These are phyloP conservation scores for Puccinia horiana DNA, from an alignment of 1,284 basidiomycete genomes.

Conservation along the genomic window DNA sequence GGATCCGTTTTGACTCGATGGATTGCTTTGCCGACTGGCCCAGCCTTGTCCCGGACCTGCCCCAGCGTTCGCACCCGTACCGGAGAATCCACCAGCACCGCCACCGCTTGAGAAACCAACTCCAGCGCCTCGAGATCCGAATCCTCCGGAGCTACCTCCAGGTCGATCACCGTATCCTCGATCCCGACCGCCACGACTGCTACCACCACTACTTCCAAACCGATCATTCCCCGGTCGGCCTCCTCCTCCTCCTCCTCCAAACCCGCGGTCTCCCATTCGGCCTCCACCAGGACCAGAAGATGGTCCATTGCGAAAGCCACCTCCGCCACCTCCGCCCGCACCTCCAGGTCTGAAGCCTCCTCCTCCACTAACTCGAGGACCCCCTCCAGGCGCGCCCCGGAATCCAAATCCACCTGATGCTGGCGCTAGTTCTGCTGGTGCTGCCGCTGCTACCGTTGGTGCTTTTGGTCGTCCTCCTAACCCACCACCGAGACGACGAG, in stretches of 20 bases:
- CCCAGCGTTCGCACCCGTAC: conserved; percentile 48
- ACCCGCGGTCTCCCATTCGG: conserved; percentile 49
- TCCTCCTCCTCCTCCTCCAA: conserved; percentile 56
- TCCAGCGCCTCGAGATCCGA: conserved; percentile 27
- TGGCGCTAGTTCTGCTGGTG: conserved; percentile 15
- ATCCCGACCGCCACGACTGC: conserved; percentile 50
- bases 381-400: conserved; percentile 58
- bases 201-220: conserved; percentile 37
- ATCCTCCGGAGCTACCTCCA: conserved; percentile 27
- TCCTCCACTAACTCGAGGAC: conserved; percentile 61
- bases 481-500: conserved; percentile 88
- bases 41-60: conserved; percentile 49
- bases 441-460: conserved; percentile 56
- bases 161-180: conserved; percentile 49
- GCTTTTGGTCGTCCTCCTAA: conserved; percentile 92
- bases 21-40: conserved; percentile 40
- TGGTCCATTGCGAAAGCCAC: conserved; percentile 30
- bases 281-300: conserved; percentile 36
- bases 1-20: conserved; percentile 24
- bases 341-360: conserved; percentile 58
- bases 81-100: conserved; percentile 39
- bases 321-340: conserved; percentile 57
- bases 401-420: conserved; percentile 51
- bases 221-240: conserved; percentile 55
- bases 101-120: conserved; percentile 34